Conservation (phyloP, 139 green algal species). For the Zygnema circumcarinatum region DNA sequence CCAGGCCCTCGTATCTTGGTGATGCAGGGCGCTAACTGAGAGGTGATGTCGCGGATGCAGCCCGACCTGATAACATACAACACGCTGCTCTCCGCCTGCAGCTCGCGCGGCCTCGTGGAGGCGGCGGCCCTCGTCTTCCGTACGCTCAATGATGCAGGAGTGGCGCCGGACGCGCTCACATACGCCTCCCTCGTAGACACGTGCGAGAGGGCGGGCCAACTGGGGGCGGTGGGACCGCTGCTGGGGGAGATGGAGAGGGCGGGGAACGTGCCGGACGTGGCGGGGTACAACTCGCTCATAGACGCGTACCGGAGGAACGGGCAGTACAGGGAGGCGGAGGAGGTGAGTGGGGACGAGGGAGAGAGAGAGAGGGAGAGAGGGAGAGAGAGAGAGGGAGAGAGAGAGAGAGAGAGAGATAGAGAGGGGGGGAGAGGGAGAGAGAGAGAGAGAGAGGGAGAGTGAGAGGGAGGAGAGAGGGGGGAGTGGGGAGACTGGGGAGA, state of each 20-base stretch:
- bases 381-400: not conserved
- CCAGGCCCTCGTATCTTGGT: not conserved
- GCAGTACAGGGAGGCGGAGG: conserved; percentile 20
- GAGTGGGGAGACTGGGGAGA: not conserved
- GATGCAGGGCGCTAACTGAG: not conserved
- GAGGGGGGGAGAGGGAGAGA: not conserved
- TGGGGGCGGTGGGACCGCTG: conserved; percentile 22
- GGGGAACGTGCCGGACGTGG: conserved; percentile 38
- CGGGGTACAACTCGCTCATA: conserved; percentile 53
- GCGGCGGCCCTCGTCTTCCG: conserved; percentile 44
- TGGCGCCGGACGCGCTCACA: conserved; percentile 29
- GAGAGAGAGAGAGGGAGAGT: conserved; percentile 12
- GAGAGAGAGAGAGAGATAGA: conserved; percentile 1
- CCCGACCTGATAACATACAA: conserved; percentile 60
- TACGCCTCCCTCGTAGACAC: conserved; percentile 49
- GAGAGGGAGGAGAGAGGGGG: not conserved
- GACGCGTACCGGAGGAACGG: conserved; percentile 25
- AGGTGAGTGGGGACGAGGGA: conserved; percentile 21
- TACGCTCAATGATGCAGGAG: conserved; percentile 34
- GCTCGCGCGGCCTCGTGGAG: conserved; percentile 25
- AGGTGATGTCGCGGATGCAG: conserved; percentile 22
- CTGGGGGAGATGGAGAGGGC: conserved; percentile 40
- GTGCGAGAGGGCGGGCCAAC: conserved; percentile 1
- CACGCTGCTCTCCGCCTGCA: conserved; percentile 51
- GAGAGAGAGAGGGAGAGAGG: not conserved